Evolutionary conservation across 495 filamentous ascomycete species (phyloP).

Genomic region (Neurospora sp.): DNA sequence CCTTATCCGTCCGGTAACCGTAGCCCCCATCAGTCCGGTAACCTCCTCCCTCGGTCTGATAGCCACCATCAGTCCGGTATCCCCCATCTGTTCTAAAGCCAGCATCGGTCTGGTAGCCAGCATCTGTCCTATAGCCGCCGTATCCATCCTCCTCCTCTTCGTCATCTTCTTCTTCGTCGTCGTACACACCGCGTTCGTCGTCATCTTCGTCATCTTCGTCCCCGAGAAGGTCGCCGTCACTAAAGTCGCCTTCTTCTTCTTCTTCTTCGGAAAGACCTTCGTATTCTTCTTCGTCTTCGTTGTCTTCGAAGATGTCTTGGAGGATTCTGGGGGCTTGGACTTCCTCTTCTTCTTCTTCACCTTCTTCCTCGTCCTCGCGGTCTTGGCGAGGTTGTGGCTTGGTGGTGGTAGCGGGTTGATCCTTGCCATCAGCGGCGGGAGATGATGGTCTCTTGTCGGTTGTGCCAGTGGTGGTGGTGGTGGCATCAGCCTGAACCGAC

Average conservation of each 20-base stretch:
- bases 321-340: background rate
- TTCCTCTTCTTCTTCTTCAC: slow-evolving; percentile 1
- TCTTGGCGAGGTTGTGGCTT: background rate
- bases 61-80: background rate
- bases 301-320: slow-evolving; percentile 10
- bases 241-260: slow-evolving; percentile 6
- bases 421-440: background rate
- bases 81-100: background rate
- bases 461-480: background rate
- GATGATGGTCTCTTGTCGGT: background rate
- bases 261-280: slow-evolving; percentile 2
- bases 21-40: background rate
- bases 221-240: slow-evolving; percentile 7
- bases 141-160: slow-evolving; percentile 4
- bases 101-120: background rate
- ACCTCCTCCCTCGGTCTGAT: background rate
- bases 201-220: slow-evolving; percentile 11
- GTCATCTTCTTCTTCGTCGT: slow-evolving; percentile 4
- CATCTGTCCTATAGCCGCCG: background rate
- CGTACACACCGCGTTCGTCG: slow-evolving; percentile 8
- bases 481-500: background rate
- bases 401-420: background rate
- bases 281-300: slow-evolving; percentile 8
- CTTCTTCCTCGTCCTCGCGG: slow-evolving; percentile 1
- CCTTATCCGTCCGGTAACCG: slow-evolving; percentile 9